Base-by-base conservation (phyloP, 176 grass and related monocot genomes). In the Phyllostachys edulis region DNA sequence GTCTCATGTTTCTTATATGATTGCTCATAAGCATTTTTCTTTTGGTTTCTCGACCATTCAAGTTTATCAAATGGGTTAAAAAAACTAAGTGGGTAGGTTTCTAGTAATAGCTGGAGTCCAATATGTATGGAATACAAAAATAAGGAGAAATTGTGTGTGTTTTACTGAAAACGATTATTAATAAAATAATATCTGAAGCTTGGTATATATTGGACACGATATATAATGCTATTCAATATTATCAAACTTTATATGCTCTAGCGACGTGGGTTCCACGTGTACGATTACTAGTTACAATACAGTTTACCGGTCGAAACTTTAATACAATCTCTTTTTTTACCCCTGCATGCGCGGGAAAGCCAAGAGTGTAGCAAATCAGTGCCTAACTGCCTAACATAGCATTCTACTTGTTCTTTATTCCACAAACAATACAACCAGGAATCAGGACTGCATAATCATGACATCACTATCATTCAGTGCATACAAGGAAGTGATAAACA, bases 381-480 rank as follows among this genome's bases (percentile, higher is more conserved):
- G 26, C 39, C 37, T 62, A 65, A 66, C 55, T 63, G 17, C 50
- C 45, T 73, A 70, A 40, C 20, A 85, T 47, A 42, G 20, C 32
- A 42, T 37, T 85, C 44, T 63, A 39, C 72, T 21, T n/a, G 26
- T 40, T 80, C 49, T 15, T 59, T 69, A 40, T 69, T 76, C 24
- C 39, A 47, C 42, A 65, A 27, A 46, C 57, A 75, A 73, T 44
- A 73, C 2, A 86, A 64, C 32, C 34, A 54, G 26, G 38, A 56
- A 66, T 47, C 17, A 87, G 57, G 36, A 37, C 38, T 5, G 50
- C 21, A 46, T 34, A 71, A 66, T 82, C 12, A 87, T 85, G 26
- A 65, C 34, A 85, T 42, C 45, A 32, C 40, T 34, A 63, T 51
- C 49, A 88, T 66, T 59, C 50, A 84, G 34, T 34, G 42, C 63